Base-by-base conservation (phyloP, 2,329 filamentous ascomycete genomes). In the Neofusicoccum sp. region DNA sequence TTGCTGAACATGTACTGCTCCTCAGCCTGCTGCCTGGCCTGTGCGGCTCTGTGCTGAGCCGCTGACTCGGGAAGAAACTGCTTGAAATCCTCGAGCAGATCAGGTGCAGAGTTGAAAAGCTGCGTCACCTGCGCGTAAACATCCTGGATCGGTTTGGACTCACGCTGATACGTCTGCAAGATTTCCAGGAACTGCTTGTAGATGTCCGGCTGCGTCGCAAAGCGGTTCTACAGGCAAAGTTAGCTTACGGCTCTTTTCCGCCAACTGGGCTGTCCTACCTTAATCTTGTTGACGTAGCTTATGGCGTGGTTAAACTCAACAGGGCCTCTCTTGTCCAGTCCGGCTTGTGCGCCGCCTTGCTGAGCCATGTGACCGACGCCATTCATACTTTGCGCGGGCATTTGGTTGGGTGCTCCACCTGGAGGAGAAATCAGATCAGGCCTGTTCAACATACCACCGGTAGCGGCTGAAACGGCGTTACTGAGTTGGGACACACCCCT, bases 121-220 rank as follows among this genome's bases (percentile, higher is more conserved):
- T 89, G 89, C 0, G 96, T 99, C 26, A 99, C 95, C 75, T 99
- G 95, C 1, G 91, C 90, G 74, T 99, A 99, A 3, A 99, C 95
- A 75, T 99, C 95, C 73, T 97, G 93, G 38, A 99, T 99, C 0
- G 95, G 96, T 72, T 98, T 98, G 58, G 95, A 96, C 74, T 99
- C 95, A 61, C 95, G 86, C 75, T 99, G 95, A 70, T 99, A 99
- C 2, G 95, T 99, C 76, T 99, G 95, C 47, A 99, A 80, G 51
- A 99, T 99, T 74, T 99, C 95, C 31, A 99, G 83, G 71, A 99
- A 99, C 72, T 99, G 93, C 75, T 99, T 99, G 80, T 99, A 99
- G 64, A 99, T 98, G 73, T 99, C 95, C 6, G 95, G 95, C 65
- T 96, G 93, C 70, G 93, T 89, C 68, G 96, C 89, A 76, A 98